phyloP scores from a whole-genome alignment of 2,329 filamentous ascomycete species.

The Periconia sp. region DNA sequence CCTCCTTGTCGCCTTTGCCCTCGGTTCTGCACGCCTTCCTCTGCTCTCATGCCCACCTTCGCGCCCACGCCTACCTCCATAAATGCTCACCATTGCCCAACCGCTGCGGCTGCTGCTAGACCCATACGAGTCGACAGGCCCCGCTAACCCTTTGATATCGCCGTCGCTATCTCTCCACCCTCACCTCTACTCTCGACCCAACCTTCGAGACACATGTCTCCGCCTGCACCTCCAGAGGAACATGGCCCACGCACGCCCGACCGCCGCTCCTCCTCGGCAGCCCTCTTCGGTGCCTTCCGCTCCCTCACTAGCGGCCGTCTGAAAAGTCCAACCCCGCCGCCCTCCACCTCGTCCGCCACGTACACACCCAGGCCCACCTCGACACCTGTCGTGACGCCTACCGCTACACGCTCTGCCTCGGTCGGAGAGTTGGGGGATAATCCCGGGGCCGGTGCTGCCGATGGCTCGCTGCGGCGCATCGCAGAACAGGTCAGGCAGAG shows the following conservation, averaged over 20 bases:
- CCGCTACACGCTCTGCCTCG: slow-evolving; percentile 33
- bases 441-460: slow-evolving; percentile 19
- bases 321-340: slow-evolving; percentile 36
- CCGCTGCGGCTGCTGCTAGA: background rate
- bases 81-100: background rate
- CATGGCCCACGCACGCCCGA: slow-evolving; percentile 42
- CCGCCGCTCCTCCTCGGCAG: slow-evolving; percentile 40
- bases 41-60: background rate
- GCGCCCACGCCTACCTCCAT: background rate
- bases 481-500: slow-evolving; percentile 22
- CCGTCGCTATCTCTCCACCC: slow-evolving; percentile 1
- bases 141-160: background rate
- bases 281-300: slow-evolving; percentile 42
- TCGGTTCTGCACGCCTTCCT: background rate
- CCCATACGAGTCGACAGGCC: background rate
- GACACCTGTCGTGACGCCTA: slow-evolving; percentile 29
- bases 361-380: slow-evolving; percentile 35
- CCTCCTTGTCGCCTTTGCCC: background rate
- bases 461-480: slow-evolving; percentile 30
- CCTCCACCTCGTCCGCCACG: slow-evolving; percentile 32
- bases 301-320: slow-evolving; percentile 38
- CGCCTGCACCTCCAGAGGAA: slow-evolving; percentile 21
- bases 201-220: slow-evolving; percentile 38
- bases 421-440: slow-evolving; percentile 27
- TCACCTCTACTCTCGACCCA: slow-evolving; percentile 5